These are phyloP conservation scores for Paspalum notatum DNA, from an alignment of 176 grass and related monocot genomes.

Conservation along the genomic window DNA sequence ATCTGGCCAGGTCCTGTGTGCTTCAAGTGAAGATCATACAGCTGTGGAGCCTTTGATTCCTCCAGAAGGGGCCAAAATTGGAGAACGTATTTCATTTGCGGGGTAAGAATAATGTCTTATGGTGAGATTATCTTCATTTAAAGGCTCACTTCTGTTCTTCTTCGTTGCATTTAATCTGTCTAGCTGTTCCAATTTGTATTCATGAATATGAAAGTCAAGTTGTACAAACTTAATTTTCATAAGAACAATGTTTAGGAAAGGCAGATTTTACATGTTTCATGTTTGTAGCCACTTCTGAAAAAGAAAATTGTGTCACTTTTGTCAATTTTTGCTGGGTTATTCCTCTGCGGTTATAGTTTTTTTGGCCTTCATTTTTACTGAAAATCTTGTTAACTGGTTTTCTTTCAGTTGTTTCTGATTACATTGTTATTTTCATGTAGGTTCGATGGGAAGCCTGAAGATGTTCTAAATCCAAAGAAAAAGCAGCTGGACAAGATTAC, in stretches of 20 bases:
- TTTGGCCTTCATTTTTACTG: not conserved
- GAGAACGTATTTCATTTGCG: constrained; percentile 84
- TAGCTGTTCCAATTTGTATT: not conserved
- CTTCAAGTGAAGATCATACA: constrained; percentile 88
- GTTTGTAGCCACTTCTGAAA: not conserved
- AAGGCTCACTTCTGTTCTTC: not conserved
- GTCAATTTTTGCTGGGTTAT: not conserved
- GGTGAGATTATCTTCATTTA: not conserved
- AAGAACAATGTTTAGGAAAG: not conserved
- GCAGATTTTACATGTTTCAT: not conserved
- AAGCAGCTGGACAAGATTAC: constrained; percentile 98
- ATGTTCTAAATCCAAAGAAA: constrained; percentile 98
- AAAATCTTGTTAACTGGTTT: not conserved
- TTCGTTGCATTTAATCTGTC: not conserved
- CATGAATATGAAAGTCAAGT: not conserved
- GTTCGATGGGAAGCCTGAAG: constrained; percentile 82
- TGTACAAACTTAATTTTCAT: not conserved
- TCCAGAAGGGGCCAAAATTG: constrained; percentile 88
- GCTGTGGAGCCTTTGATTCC: constrained; percentile 92
- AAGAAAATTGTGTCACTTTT: not conserved
- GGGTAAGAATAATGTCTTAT: constrained; percentile 59
- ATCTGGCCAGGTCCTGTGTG: constrained; percentile 67
- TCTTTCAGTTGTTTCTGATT: constrained; percentile 1
- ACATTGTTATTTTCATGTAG: constrained; percentile 42
- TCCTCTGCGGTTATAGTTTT: not conserved